Evolutionary conservation across 2,329 filamentous ascomycete species (phyloP), one percentile per base, ranked within the genome.

Genomic region (Helotiales sp.): DNA sequence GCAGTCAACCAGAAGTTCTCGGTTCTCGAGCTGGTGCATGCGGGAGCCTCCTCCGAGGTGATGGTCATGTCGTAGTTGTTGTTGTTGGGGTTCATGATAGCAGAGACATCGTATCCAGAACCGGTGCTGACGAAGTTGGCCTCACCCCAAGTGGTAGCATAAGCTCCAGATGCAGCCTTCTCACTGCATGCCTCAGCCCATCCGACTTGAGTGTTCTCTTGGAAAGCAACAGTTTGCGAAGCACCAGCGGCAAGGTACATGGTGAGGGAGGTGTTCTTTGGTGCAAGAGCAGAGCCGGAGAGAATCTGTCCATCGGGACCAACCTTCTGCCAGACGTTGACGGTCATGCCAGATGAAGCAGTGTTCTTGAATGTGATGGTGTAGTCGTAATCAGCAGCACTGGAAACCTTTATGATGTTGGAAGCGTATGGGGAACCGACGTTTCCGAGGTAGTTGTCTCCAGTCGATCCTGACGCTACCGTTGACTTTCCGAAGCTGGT

Each of bases 11-110:
- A 71, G 51, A 54, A 63, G 62, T 71, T 71, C 53, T 71, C 55
- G 47, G 61, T 66, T 27, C 48, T 59, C 38, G 62, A 60, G 50
- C 66, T 69, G 17, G 55, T 63, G 54, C 69, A 71, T 1, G 27
- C n/a, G 9, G 57, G 31, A 24, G 63, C 64, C 57, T 71, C 68
- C 3, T 9, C 15, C 44, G 57, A 60, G 31, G 42, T 64, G 56
- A 71, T 70, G n/a, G 61, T 57, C 69, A 71, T 70, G 50, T 65
- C 55, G 34, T 71, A 71, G 50, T 60, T 63, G 55, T 68, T 71
- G 17, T 61, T 60, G 13, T 44, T 36, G 1, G 62, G n/a, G 61
- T 69, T 71, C 56, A 65, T 60, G 57, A 71, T 71, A 31, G 67
- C 67, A 7, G 69, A 71, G 22, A 70, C 54, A 46, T 71, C 67